phyloP scores from a whole-genome alignment of 192 early-diverging fungal species.

The Geranomyces michiganensis region DNA sequence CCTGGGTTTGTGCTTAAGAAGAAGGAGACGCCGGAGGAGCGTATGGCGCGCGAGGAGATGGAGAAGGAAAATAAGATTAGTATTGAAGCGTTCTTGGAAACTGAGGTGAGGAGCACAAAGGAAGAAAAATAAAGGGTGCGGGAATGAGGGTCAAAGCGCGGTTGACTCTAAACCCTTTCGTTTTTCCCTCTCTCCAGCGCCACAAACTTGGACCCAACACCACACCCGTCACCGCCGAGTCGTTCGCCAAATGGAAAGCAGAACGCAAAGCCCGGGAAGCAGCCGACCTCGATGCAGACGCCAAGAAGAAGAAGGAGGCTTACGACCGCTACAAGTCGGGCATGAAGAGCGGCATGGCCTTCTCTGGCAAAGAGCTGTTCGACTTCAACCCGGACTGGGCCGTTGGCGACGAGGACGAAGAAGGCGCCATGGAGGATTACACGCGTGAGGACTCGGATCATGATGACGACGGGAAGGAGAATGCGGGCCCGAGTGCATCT shows the following conservation, averaged over 20 bases:
- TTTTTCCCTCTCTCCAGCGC: conserved; percentile 56
- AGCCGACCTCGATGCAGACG: conserved; percentile 64
- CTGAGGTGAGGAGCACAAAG: conserved; percentile 75
- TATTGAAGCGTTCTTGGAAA: conserved; percentile 97
- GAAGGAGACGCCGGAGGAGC: conserved; percentile 78
- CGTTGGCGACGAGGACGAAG: conserved; percentile 73
- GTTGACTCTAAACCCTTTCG: background rate
- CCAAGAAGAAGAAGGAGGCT: conserved; percentile 63
- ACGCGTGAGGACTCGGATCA: conserved; percentile 75
- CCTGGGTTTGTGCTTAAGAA: conserved; percentile 94
- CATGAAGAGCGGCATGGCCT: conserved; percentile 80
- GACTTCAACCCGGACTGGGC: conserved; percentile 95
- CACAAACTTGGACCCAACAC: conserved; percentile 90
- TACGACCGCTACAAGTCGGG: conserved; percentile 89
- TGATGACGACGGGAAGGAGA: conserved; percentile 46
- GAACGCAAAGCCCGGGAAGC: conserved; percentile 74
- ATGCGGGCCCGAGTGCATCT: conserved; percentile 36
- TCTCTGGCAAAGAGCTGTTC: conserved; percentile 94
- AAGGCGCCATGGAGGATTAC: conserved; percentile 78
- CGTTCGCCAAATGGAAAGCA: conserved; percentile 92
- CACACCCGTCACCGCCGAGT: conserved; percentile 93
- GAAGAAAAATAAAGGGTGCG: conserved; percentile 1
- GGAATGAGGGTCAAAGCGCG: background rate
- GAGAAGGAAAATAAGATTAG: conserved; percentile 84
- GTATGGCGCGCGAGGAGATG: conserved; percentile 63